Evolutionary conservation across 2,329 filamentous ascomycete genomes (phyloP), one percentile per base, ranked within the genome.

Genomic region (Clonostachys byssicola): DNA sequence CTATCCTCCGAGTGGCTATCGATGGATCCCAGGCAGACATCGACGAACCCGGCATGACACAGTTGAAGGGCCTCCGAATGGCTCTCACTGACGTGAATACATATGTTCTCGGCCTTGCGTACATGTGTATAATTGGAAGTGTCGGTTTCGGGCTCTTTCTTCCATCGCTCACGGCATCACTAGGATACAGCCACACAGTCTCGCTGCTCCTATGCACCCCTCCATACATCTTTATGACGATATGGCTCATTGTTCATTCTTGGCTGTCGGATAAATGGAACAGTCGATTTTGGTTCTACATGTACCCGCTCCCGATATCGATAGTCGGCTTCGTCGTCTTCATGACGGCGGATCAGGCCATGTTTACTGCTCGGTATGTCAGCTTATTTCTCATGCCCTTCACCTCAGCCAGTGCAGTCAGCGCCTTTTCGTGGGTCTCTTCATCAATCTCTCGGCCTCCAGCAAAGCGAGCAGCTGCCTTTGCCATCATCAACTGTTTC

Each of bases 61-160:
- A 78, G 52, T 74, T 79, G 49, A 70, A 71, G 9, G 81, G 81
- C 10, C 60, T 82, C 34, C 66, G 75, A 47, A 77, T 85, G 73
- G 77, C 79, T 0, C 57, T 83, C 44, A 80, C 77, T 59, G 82
- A 85, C 51, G 14, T 66, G 52, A 84, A 83, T 66, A 79, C 83
- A 51, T 85, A 83, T 56, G 56, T 85, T 49, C 77, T 85, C 76
- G 53, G 69, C 82, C 81, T 49, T 9, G 47, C 43, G 5, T 51
- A 51, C 18, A 14, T 30, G 44, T 73, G 70, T 74, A 75, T 1
- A 12, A 52, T 45, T n/a, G 51, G 49, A 2, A 49, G 49, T 12
- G 43, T 46, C 18, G 51, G 49, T 3, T 52, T 52, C 42, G 44
- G 38, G 18, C 47, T 51, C 34, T 52, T 45, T 40, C 51, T 51